Percentiles rank a stretch among this genome's conserved stretches.
phyloP scores from a whole-genome alignment of 257 asterid species.

The Capsicum chinense region DNA sequence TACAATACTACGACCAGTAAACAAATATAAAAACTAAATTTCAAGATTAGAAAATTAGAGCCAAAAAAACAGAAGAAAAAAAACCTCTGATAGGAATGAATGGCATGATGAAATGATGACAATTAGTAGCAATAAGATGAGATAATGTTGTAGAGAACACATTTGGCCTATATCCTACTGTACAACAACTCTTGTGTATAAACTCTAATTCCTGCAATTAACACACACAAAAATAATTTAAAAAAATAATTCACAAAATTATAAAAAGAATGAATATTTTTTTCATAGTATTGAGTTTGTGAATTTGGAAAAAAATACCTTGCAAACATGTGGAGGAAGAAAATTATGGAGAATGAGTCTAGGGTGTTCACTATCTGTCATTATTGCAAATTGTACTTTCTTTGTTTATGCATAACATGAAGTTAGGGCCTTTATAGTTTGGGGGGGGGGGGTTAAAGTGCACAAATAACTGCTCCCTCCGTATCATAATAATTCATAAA shows the following conservation, averaged over 20 bases:
- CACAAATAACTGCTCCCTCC: no score
- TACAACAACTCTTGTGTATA: conserved; percentile 86
- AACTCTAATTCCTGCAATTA: conserved; percentile 72
- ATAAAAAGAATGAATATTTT: background rate
- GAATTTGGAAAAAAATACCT: conserved; percentile 32
- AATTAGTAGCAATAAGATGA: conserved; percentile 85
- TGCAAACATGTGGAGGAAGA: conserved; percentile 42
- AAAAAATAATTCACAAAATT: no score
- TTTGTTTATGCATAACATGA: background rate
- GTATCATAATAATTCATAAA: no score
- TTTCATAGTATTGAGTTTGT: background rate
- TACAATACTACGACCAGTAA: background rate
- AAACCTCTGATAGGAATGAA: conserved; percentile 77
- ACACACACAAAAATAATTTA: background rate
- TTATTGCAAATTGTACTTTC: background rate
- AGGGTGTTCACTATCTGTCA: conserved; percentile 34
- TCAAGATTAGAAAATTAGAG: background rate
- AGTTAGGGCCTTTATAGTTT: background rate
- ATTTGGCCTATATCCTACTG: conserved; percentile 86
- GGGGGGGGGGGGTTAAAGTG: background rate
- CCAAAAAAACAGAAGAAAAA: background rate
- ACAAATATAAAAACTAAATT: background rate
- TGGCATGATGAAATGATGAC: conserved; percentile 81
- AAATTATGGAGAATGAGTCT: conserved; percentile 47
- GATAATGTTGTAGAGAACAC: conserved; percentile 91